Percentiles rank a stretch among this genome's conserved stretches.
Conservation (phyloP, 768 basidiomycete species). For the Boletellus sp. region DNA sequence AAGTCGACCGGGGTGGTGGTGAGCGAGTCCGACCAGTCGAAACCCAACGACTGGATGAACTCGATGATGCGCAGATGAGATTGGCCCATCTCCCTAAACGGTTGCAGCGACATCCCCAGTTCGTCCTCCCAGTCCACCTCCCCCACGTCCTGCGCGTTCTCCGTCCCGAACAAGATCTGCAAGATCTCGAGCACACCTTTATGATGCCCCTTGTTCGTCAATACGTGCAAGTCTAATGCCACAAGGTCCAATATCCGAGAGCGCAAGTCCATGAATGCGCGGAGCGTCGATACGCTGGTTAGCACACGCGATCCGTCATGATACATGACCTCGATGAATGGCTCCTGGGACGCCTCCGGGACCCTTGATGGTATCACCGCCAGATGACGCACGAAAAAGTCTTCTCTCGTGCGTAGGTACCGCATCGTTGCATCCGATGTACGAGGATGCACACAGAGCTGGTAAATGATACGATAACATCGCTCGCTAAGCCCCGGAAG, state of each 20-base stretch:
- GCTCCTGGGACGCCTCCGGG: constrained; percentile 47
- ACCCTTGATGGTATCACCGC: constrained; percentile 65
- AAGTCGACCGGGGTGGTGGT: constrained; percentile 54
- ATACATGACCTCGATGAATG: constrained; percentile 59
- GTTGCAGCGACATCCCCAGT: constrained; percentile 37
- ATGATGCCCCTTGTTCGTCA: constrained; percentile 73
- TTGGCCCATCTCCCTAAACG: constrained; percentile 74
- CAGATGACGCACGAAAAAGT: constrained; percentile 88
- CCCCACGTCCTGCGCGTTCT: constrained; percentile 43
- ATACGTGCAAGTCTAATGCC: constrained; percentile 83
- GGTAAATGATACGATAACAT: constrained; percentile 77
- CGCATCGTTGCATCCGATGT: constrained; percentile 80
- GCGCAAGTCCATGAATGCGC: constrained; percentile 76
- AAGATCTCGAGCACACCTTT: constrained; percentile 73
- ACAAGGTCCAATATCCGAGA: constrained; percentile 83
- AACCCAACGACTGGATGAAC: constrained; percentile 79
- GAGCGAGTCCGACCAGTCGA: constrained; percentile 84
- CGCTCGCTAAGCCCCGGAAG: constrained; percentile 82
- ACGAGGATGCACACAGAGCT: constrained; percentile 81
- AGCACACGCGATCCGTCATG: constrained; percentile 64
- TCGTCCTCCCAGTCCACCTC: constrained; percentile 38
- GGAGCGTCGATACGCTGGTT: constrained; percentile 64
- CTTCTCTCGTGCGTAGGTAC: constrained; percentile 82
- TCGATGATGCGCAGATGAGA: constrained; percentile 85
- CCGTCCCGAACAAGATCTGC: constrained; percentile 75